phyloP scores from a whole-genome alignment of 1,284 basidiomycete species.

The Heterobasidion occidentale region DNA sequence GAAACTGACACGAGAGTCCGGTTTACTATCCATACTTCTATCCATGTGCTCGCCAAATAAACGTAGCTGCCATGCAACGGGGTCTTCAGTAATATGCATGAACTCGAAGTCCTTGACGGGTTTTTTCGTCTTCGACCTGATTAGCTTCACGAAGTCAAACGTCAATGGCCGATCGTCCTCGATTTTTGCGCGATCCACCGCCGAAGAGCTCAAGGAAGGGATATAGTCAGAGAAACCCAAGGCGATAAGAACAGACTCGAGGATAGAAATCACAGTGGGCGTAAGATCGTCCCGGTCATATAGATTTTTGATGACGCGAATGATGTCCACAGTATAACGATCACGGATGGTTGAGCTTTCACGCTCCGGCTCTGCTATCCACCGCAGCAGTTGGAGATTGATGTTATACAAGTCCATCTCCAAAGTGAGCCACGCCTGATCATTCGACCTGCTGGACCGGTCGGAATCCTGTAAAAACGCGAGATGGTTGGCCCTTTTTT shows the following conservation, averaged over 20 bases:
- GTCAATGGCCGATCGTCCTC: constrained; percentile 22
- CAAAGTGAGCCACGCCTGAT: constrained; percentile 33
- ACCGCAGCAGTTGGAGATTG: constrained; percentile 40
- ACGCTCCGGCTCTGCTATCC: constrained; percentile 32
- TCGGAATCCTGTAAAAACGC: background rate
- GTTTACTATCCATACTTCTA: constrained; percentile 54
- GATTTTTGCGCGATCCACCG: constrained; percentile 4
- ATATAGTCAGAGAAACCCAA: constrained; percentile 39
- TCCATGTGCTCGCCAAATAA: constrained; percentile 70
- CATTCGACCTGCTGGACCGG: constrained; percentile 26
- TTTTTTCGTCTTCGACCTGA: constrained; percentile 34
- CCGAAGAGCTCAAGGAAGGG: constrained; percentile 15
- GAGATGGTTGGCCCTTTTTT: constrained; percentile 25
- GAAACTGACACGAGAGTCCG: constrained; percentile 53
- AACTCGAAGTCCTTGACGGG: constrained; percentile 31
- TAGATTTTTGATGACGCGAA: constrained; percentile 39
- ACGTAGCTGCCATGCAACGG: constrained; percentile 56
- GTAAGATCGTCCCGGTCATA: constrained; percentile 29
- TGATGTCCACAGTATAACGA: constrained; percentile 32
- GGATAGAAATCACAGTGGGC: constrained; percentile 24
- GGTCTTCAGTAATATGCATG: constrained; percentile 49
- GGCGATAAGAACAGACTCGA: constrained; percentile 30
- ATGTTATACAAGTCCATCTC: constrained; percentile 47
- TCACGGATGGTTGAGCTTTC: constrained; percentile 33
- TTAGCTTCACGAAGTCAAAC: constrained; percentile 52